Evolutionary conservation across 305 asterid species (phyloP).

Genomic region (Andrographis paniculata): DNA sequence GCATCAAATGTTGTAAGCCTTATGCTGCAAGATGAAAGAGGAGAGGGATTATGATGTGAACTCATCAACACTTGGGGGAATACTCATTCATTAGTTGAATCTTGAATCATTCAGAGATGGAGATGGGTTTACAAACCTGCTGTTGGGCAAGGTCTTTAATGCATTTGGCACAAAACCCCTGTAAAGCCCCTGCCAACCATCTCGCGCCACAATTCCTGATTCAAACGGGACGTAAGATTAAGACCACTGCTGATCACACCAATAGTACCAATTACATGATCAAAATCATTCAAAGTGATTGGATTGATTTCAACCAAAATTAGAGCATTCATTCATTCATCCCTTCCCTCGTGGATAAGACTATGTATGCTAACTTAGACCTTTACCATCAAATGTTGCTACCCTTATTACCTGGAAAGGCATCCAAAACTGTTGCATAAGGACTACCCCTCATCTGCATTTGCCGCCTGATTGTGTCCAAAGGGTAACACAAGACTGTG

Average conservation of each 20-base stretch:
- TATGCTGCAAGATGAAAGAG: slow-evolving; percentile 43
- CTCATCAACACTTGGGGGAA: not conserved
- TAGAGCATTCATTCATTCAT: too few relatives aligned
- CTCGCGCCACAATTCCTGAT: slow-evolving; percentile 76
- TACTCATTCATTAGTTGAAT: too few relatives aligned
- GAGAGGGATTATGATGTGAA: not conserved
- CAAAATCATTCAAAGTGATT: slow-evolving; percentile 73
- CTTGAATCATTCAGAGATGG: not conserved
- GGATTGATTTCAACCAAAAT: slow-evolving; percentile 16
- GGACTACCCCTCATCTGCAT: slow-evolving; percentile 97
- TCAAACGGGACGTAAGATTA: slow-evolving; percentile 6
- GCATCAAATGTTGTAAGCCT: slow-evolving; percentile 82
- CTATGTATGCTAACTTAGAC: too few relatives aligned
- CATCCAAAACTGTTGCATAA: slow-evolving; percentile 62
- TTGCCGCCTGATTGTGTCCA: slow-evolving; percentile 89
- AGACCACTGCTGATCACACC: too few relatives aligned
- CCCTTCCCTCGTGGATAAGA: too few relatives aligned
- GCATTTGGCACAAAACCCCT: slow-evolving; percentile 84
- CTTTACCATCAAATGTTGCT: too few relatives aligned
- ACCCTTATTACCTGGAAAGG: slow-evolving; percentile 65
- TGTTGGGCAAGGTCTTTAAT: slow-evolving; percentile 72
- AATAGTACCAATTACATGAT: slow-evolving; percentile 58
- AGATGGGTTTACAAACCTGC: slow-evolving; percentile 47
- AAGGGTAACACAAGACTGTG: slow-evolving; percentile 80
- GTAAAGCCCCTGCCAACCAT: slow-evolving; percentile 67